A percentile compares a stretch with the other conserved stretches of the same genome.
Conservation (phyloP, 106 monocot species). For the Dendrobium catenatum region DNA sequence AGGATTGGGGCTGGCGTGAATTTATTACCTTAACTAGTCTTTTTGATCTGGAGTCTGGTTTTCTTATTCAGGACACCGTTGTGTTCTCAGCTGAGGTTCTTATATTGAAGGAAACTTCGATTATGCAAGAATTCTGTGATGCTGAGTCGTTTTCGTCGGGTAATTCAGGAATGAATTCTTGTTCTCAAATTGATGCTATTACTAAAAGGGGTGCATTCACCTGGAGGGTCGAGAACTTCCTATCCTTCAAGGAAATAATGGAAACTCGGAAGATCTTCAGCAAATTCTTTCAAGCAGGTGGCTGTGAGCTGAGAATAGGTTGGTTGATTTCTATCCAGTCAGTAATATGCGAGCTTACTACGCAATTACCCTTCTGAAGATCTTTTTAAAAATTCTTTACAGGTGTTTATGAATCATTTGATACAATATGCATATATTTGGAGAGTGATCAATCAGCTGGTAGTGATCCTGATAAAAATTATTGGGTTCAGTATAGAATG, state of each 20-base stretch:
- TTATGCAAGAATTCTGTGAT: slow-evolving; percentile 57
- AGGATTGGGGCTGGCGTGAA: slow-evolving; percentile 99
- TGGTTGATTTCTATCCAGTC: background rate
- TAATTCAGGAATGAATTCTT: slow-evolving; percentile 10
- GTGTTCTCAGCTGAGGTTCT: slow-evolving; percentile 89
- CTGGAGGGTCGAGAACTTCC: slow-evolving; percentile 95
- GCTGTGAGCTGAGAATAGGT: slow-evolving; percentile 97
- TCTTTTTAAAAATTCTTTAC: slow-evolving; percentile 9
- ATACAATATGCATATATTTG: slow-evolving; percentile 97
- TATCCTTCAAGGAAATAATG: slow-evolving; percentile 97
- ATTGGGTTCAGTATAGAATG: slow-evolving; percentile 91
- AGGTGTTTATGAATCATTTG: slow-evolving; percentile 99
- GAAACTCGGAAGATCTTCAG: slow-evolving; percentile 96
- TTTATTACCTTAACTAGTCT: slow-evolving; percentile 93
- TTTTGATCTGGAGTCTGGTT: slow-evolving; percentile 92
- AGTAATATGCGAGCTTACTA: background rate
- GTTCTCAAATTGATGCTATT: slow-evolving; percentile 41
- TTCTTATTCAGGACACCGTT: slow-evolving; percentile 89
- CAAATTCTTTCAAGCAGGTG: slow-evolving; percentile 90
- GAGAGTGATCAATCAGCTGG: slow-evolving; percentile 94
- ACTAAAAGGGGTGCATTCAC: slow-evolving; percentile 61
- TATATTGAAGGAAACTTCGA: slow-evolving; percentile 84
- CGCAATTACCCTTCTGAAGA: slow-evolving; percentile 3
- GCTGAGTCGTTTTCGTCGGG: slow-evolving; percentile 26
- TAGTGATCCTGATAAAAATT: slow-evolving; percentile 87